These are phyloP conservation scores for Pseudogymnoascus sp. DNA, from an alignment of 2,329 filamentous ascomycete species.

Conservation along the genomic window DNA sequence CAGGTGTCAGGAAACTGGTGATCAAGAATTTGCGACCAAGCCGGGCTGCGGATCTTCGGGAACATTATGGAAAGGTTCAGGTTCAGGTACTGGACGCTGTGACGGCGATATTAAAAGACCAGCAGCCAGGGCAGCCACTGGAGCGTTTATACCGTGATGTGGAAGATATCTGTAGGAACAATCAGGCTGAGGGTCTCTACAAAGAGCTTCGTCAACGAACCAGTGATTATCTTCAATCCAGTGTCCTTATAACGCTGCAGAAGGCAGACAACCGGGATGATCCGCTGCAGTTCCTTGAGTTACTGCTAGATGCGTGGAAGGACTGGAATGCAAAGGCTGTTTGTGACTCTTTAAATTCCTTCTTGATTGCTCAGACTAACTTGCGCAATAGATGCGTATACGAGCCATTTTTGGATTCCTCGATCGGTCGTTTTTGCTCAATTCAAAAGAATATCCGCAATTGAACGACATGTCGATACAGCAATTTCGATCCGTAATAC, in stretches of 20 bases:
- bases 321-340: constrained; percentile 9
- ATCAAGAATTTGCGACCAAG: constrained; percentile 80
- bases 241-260: neutral
- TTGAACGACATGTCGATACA: constrained; percentile 75
- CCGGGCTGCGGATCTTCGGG: constrained; percentile 53
- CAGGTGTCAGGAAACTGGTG: constrained; percentile 76
- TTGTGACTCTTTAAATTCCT: neutral
- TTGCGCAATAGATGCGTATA: constrained; percentile 54
- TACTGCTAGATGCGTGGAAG: neutral
- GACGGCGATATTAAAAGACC: constrained; percentile 60
- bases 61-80: constrained; percentile 73
- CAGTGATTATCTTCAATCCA: constrained; percentile 12
- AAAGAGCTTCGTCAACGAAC: constrained; percentile 41
- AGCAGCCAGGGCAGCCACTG: constrained; percentile 61
- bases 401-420: constrained; percentile 90
- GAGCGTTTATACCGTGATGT: constrained; percentile 86
- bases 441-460: constrained; percentile 58
- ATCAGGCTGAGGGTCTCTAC: constrained; percentile 61
- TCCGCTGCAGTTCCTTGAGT: neutral
- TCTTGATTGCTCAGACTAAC: constrained; percentile 14
- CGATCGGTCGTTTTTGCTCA: constrained; percentile 79
- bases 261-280: neutral
- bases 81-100: constrained; percentile 67
- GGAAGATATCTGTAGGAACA: constrained; percentile 82
- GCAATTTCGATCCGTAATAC: constrained; percentile 61